Evolutionary conservation across 129 eudicot species (phyloP).

Genomic region (Lactuca saligna): DNA sequence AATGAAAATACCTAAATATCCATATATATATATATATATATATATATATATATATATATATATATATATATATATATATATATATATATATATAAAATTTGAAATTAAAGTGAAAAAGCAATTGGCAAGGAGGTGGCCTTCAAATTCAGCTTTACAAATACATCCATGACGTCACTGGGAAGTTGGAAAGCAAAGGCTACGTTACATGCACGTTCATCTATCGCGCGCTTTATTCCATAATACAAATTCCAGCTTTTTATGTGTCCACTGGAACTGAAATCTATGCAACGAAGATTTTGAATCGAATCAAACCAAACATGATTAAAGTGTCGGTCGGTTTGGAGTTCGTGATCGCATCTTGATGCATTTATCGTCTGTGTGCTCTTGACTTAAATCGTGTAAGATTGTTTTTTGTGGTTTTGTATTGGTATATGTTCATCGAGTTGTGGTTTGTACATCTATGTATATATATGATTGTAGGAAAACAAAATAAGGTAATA

Average conservation of each 20-base stretch:
- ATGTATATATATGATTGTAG: too few relatives aligned
- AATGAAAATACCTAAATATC: too few relatives aligned
- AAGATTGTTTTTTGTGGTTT: too few relatives aligned
- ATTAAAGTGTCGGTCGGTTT: not conserved
- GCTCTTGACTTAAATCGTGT: too few relatives aligned
- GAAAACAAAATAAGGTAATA: too few relatives aligned
- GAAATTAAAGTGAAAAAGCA: slow-evolving; percentile 36
- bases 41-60: too few relatives aligned
- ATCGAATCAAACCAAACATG: not conserved
- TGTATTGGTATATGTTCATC: too few relatives aligned
- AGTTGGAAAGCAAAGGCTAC: slow-evolving; percentile 36
- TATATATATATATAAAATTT: not conserved
- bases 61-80: not conserved
- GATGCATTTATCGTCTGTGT: not conserved
- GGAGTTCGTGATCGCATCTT: not conserved
- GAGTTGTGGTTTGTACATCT: too few relatives aligned
- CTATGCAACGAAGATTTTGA: slow-evolving; percentile 1
- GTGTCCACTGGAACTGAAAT: slow-evolving; percentile 6
- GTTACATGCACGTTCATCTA: slow-evolving; percentile 37
- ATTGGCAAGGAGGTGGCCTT: slow-evolving; percentile 14
- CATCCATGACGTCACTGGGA: slow-evolving; percentile 7
- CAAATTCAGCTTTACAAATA: slow-evolving; percentile 29
- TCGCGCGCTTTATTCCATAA: slow-evolving; percentile 37
- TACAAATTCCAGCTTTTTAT: slow-evolving; percentile 41
- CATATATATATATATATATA: too few relatives aligned